Percentiles rank a stretch among this genome's conserved stretches.
Evolutionary conservation across 1,284 basidiomycete genomes (phyloP).

Genomic region (Pseudomicrostroma phylloplanum): DNA sequence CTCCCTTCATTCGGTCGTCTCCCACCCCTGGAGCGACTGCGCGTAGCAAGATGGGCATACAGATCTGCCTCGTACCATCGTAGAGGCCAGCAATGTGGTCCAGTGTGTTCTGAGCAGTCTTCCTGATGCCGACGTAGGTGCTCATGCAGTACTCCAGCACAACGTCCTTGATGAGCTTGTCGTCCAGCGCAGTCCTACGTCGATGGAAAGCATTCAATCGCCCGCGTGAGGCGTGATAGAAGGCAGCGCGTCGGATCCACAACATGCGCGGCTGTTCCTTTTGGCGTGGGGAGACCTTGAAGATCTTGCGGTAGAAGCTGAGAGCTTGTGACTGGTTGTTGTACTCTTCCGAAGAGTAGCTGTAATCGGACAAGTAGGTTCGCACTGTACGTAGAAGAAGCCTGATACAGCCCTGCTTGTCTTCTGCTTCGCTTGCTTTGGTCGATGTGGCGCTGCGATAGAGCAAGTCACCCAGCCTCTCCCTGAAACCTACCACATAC

Average conservation of each 20-base stretch:
- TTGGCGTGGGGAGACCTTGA: conserved; percentile 65
- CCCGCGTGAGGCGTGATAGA: conserved; percentile 58
- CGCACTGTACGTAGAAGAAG: conserved; percentile 52
- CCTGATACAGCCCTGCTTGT: conserved; percentile 82
- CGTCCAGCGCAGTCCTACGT: conserved; percentile 70
- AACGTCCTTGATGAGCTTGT: conserved; percentile 65
- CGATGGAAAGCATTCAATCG: conserved; percentile 77
- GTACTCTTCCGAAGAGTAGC: conserved; percentile 48
- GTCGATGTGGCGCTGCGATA: conserved; percentile 62
- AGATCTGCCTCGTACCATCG: conserved; percentile 70
- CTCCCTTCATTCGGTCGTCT: conserved; percentile 91
- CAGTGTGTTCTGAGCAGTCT: conserved; percentile 67
- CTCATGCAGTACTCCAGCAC: conserved; percentile 71
- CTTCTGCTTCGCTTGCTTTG: conserved; percentile 62
- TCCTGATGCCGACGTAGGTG: conserved; percentile 51
- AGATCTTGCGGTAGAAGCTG: conserved; percentile 39
- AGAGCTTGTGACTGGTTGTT: conserved; percentile 34
- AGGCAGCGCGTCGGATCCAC: conserved; percentile 70
- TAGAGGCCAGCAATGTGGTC: conserved; percentile 70
- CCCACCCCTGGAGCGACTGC: conserved; percentile 16
- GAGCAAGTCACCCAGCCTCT: conserved; percentile 65
- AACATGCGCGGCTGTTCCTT: conserved; percentile 68
- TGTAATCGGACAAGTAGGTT: conserved; percentile 41
- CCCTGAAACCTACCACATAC: conserved; percentile 60
- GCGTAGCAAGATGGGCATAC: conserved; percentile 61